Conservation (phyloP, 2,329 filamentous ascomycete genomes). For the Monilinia laxa region DNA sequence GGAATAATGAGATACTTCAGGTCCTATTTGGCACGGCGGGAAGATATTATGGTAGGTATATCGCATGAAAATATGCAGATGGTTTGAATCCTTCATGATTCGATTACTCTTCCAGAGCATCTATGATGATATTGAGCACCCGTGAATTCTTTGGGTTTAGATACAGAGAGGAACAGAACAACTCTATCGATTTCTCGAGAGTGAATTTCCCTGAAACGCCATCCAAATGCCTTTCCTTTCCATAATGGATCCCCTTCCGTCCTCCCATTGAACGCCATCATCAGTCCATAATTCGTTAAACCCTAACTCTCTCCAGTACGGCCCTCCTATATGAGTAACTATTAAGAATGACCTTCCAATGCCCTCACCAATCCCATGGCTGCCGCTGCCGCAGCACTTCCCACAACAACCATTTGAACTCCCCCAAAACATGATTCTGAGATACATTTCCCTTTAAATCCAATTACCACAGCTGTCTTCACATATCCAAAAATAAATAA, state of each 20-base stretch:
- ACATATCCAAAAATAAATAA: constrained; percentile 64
- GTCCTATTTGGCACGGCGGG: neutral
- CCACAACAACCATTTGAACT: constrained; percentile 45
- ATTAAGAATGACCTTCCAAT: constrained; percentile 27
- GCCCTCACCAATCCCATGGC: constrained; percentile 44
- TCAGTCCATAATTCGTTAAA: constrained; percentile 8
- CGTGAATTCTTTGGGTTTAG: neutral
- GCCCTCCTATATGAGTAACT: constrained; percentile 6
- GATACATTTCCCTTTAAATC: constrained; percentile 38
- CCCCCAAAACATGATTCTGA: constrained; percentile 39
- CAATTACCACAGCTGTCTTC: constrained; percentile 56
- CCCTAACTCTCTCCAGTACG: constrained; percentile 14
- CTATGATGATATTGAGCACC: neutral
- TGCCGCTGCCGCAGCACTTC: constrained; percentile 42
- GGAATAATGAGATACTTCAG: too few species aligned
- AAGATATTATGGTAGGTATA: neutral
- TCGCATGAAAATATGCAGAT: neutral
- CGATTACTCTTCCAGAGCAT: neutral
- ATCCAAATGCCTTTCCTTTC: constrained; percentile 19
- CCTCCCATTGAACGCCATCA: neutral
- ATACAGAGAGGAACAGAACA: constrained; percentile 16
- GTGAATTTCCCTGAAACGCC: constrained; percentile 18
- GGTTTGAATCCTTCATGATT: neutral
- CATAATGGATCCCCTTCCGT: neutral
- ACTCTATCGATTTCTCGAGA: constrained; percentile 36